phyloP scores from a whole-genome alignment of 2,329 filamentous ascomycete genomes.

The Escovopsis sp. region DNA sequence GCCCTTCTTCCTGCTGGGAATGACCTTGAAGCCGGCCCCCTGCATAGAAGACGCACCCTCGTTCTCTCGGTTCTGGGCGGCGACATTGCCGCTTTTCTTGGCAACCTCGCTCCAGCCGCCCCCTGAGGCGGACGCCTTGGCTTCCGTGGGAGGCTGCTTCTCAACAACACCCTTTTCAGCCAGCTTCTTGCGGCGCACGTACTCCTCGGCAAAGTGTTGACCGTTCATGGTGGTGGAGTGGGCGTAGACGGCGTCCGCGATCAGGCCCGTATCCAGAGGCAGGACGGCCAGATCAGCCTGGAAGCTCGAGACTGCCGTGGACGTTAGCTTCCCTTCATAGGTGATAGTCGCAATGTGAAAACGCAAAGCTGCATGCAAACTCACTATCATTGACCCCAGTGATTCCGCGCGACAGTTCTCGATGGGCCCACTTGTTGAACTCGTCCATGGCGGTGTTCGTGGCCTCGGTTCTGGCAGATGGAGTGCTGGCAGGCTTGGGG shows the following conservation, averaged over 20 bases:
- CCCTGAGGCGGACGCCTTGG: slow-evolving; percentile 28
- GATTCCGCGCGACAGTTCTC: slow-evolving; percentile 63
- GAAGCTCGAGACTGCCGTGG: slow-evolving; percentile 57
- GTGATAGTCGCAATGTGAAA: neutral
- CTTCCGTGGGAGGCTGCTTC: slow-evolving; percentile 48
- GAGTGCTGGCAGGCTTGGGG: slow-evolving; percentile 29
- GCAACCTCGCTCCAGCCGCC: slow-evolving; percentile 94
- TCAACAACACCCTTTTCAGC: slow-evolving; percentile 85
- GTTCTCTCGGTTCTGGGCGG: slow-evolving; percentile 25
- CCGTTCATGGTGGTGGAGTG: slow-evolving; percentile 83
- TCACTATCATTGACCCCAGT: slow-evolving; percentile 37
- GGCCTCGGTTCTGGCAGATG: slow-evolving; percentile 23
- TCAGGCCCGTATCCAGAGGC: slow-evolving; percentile 63
- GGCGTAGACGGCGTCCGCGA: slow-evolving; percentile 80
- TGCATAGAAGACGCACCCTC: slow-evolving; percentile 23
- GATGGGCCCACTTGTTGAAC: slow-evolving; percentile 83
- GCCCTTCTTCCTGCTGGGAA: slow-evolving; percentile 83
- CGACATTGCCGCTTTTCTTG: slow-evolving; percentile 59
- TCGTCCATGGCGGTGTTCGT: slow-evolving; percentile 58
- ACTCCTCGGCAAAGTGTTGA: slow-evolving; percentile 87
- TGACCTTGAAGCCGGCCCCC: slow-evolving; percentile 68
- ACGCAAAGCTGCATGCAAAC: slow-evolving; percentile 12
- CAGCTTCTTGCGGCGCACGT: slow-evolving; percentile 79
- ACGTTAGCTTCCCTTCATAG: neutral
- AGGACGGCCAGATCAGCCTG: slow-evolving; percentile 61